Percentiles rank a stretch among this genome's conserved stretches.
phyloP scores from a whole-genome alignment of 1,139 yeast species.

The Taphrina confusa region DNA sequence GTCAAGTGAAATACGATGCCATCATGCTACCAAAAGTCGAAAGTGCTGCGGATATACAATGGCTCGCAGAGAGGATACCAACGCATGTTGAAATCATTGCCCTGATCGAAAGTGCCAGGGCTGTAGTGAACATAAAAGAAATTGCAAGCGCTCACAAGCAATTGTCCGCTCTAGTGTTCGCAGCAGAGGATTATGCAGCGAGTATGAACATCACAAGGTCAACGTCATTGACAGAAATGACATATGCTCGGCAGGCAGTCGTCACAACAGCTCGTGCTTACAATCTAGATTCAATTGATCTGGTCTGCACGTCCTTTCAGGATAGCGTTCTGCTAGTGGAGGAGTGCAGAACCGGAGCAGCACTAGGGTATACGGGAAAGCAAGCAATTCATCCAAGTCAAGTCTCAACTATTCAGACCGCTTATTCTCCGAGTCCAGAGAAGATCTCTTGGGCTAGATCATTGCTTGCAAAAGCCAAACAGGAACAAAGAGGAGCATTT shows the following conservation, averaged over 20 bases:
- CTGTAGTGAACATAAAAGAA: slow-evolving; percentile 16
- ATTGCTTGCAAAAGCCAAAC: slow-evolving; percentile 1
- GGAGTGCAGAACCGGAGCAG: slow-evolving; percentile 24
- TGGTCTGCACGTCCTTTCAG: slow-evolving; percentile 25
- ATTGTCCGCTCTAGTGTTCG: slow-evolving; percentile 27
- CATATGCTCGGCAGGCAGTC: slow-evolving; percentile 30
- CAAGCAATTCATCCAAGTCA: slow-evolving; percentile 33
- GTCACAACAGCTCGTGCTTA: slow-evolving; percentile 29
- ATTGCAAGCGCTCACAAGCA: slow-evolving; percentile 22
- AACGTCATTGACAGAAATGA: slow-evolving; percentile 14
- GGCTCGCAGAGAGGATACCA: slow-evolving; percentile 20
- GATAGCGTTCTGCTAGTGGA: slow-evolving; percentile 6
- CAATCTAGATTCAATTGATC: slow-evolving; percentile 20
- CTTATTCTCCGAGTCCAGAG: slow-evolving; percentile 21
- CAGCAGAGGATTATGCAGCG: slow-evolving; percentile 34
- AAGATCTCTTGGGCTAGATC: slow-evolving; percentile 19
- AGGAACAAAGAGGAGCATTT: slow-evolving; percentile 24
- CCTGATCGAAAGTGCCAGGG: slow-evolving; percentile 23
- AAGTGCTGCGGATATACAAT: slow-evolving; percentile 24
- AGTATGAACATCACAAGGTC: slow-evolving; percentile 30
- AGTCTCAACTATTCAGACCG: slow-evolving; percentile 9
- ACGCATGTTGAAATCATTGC: slow-evolving; percentile 34
- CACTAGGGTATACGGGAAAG: slow-evolving; percentile 30
- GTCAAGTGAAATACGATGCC: slow-evolving; percentile 9
- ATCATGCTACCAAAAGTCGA: slow-evolving; percentile 31